Percentiles rank a stretch among this genome's conserved stretches.
phyloP scores from a whole-genome alignment of 306 rosid species.

The Vigna angularis region DNA sequence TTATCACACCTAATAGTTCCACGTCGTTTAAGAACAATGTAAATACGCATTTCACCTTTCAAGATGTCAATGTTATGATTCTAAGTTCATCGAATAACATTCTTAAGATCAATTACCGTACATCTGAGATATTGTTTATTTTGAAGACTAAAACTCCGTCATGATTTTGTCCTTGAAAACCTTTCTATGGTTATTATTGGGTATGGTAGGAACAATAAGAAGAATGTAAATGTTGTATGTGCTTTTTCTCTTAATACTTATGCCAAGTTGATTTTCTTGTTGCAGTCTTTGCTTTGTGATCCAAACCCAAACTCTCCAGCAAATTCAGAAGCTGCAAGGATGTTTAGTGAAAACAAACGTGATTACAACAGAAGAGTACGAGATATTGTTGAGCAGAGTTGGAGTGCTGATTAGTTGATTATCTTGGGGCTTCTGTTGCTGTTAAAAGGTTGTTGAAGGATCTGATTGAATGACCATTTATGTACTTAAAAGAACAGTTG shows the following conservation, averaged over 20 bases:
- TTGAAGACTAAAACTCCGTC: too few species aligned
- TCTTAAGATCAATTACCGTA: too few species aligned
- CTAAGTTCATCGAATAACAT: too few species aligned
- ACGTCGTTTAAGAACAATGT: too few species aligned
- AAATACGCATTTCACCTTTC: too few species aligned
- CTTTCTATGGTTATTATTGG: too few species aligned
- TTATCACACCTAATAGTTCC: background rate
- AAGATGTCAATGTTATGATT: too few species aligned
- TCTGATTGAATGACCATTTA: conserved; percentile 54
- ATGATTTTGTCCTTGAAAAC: too few species aligned
- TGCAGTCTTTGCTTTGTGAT: conserved; percentile 81
- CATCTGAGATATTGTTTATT: too few species aligned
- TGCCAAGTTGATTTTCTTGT: background rate
- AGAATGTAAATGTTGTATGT: background rate
- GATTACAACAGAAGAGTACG: conserved; percentile 81
- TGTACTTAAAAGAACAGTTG: conserved; percentile 48
- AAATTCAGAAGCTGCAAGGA: conserved; percentile 83
- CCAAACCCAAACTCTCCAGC: conserved; percentile 92
- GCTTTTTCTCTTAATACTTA: conserved; percentile 11
- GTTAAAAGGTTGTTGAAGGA: conserved; percentile 42
- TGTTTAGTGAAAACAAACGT: conserved; percentile 80
- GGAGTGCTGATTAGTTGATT: conserved; percentile 85
- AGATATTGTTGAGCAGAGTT: conserved; percentile 79
- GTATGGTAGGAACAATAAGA: background rate
- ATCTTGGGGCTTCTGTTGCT: conserved; percentile 26